These are phyloP conservation scores for Stereum hirsutum DNA, from an alignment of 1,284 basidiomycete species.

Conservation along the genomic window DNA sequence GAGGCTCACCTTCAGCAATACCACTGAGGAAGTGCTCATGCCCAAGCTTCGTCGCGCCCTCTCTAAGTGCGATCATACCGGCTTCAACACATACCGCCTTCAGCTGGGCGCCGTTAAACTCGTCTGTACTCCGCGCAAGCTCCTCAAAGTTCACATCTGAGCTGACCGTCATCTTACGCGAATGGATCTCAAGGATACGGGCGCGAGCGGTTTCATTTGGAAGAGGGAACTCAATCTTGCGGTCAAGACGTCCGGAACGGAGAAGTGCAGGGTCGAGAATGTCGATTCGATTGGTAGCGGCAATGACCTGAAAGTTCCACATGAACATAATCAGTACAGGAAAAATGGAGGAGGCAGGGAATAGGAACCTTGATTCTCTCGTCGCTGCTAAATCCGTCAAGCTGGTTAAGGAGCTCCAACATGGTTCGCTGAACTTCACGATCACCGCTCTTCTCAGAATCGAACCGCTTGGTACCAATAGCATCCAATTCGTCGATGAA, in stretches of 20 bases:
- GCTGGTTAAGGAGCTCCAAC: slow-evolving; percentile 73
- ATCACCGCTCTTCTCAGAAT: slow-evolving; percentile 73
- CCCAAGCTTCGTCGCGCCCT: slow-evolving; percentile 83
- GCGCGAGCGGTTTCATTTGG: slow-evolving; percentile 70
- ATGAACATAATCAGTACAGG: slow-evolving; percentile 7
- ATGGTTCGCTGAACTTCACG: slow-evolving; percentile 77
- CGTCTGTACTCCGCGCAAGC: slow-evolving; percentile 66
- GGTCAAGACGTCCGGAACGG: slow-evolving; percentile 67
- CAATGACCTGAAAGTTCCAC: slow-evolving; percentile 74
- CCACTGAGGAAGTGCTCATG: slow-evolving; percentile 94
- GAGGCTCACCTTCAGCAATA: slow-evolving; percentile 76
- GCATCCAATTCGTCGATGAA: slow-evolving; percentile 81
- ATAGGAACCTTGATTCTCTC: slow-evolving; percentile 84
- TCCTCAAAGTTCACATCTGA: slow-evolving; percentile 73
- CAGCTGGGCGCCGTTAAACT: slow-evolving; percentile 70
- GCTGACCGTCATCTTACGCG: slow-evolving; percentile 87
- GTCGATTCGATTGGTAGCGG: slow-evolving; percentile 98
- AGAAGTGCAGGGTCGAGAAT: slow-evolving; percentile 82
- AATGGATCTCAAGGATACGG: slow-evolving; percentile 73
- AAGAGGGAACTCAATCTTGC: slow-evolving; percentile 78
- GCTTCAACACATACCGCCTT: slow-evolving; percentile 97
- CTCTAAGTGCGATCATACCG: slow-evolving; percentile 95
- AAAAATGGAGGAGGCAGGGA: slow-evolving; percentile 4
- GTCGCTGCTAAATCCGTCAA: slow-evolving; percentile 79
- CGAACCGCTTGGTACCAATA: slow-evolving; percentile 76